A percentile compares a stretch with the other conserved stretches of the same genome.
These are phyloP conservation scores for Penstemon newberryi DNA, from an alignment of 257 asterid genomes.

Conservation along the genomic window DNA sequence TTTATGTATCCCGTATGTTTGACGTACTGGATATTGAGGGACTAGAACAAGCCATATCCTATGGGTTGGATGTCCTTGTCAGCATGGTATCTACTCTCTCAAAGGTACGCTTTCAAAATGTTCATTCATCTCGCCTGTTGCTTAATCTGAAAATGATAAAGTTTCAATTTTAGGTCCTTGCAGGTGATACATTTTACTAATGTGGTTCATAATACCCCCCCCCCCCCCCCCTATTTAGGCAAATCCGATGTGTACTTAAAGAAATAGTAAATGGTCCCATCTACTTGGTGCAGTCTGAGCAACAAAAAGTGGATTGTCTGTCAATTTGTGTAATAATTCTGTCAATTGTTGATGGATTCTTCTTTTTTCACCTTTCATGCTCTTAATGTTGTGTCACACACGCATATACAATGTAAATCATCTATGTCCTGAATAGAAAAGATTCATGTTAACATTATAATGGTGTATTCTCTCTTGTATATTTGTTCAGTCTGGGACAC, in stretches of 20 bases:
- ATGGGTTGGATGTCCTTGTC: slow-evolving; percentile 72
- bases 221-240: not conserved
- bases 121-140: slow-evolving; percentile 16
- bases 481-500: no score
- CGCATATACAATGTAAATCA: not conserved
- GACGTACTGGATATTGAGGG: slow-evolving; percentile 85
- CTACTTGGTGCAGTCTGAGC: slow-evolving; percentile 4
- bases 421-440: slow-evolving; percentile 7
- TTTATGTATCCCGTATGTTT: slow-evolving; percentile 66
- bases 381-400: not conserved
- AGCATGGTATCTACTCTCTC: slow-evolving; percentile 56
- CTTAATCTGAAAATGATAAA: slow-evolving; percentile 7
- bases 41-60: slow-evolving; percentile 62
- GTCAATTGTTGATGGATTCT: not conserved
- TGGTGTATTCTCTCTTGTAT: no score
- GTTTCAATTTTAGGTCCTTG: not conserved
- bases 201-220: not conserved
- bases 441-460: not conserved
- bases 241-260: slow-evolving; percentile 12
- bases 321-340: not conserved
- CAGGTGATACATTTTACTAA: slow-evolving; percentile 2
- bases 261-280: not conserved
- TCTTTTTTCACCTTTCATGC: slow-evolving; percentile 3
- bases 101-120: slow-evolving; percentile 56
- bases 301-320: slow-evolving; percentile 8